phyloP scores from a whole-genome alignment of 2,329 filamentous ascomycete genomes.

The Neurospora sp. region DNA sequence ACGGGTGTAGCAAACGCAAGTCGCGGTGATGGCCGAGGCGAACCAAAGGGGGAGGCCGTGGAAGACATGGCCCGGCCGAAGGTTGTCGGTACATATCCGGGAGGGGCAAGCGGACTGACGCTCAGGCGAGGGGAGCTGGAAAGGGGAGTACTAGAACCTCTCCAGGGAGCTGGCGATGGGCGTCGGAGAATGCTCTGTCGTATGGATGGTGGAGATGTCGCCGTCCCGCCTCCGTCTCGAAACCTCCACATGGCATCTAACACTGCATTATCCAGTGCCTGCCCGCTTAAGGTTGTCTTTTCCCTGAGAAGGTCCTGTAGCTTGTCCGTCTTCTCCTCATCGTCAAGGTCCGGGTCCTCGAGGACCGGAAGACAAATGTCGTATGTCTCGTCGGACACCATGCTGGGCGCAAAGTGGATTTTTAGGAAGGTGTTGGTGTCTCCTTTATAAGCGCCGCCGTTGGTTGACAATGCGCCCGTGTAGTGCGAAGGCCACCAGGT shows the following conservation, averaged over 20 bases:
- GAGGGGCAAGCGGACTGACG: slow-evolving; percentile 73
- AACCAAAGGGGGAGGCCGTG: slow-evolving; percentile 82
- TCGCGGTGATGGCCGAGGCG: slow-evolving; percentile 83
- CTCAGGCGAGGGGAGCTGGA: slow-evolving; percentile 73
- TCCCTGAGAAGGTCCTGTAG: slow-evolving; percentile 77
- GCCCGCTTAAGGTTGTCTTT: slow-evolving; percentile 64
- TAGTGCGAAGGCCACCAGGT: background rate
- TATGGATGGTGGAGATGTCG: slow-evolving; percentile 71
- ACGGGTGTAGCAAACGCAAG: slow-evolving; percentile 80
- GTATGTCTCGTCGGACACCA: slow-evolving; percentile 90
- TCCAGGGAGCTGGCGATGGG: slow-evolving; percentile 89
- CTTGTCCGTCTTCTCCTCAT: slow-evolving; percentile 91
- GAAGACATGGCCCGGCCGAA: slow-evolving; percentile 70
- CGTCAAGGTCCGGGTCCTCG: slow-evolving; percentile 70
- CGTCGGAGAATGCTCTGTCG: slow-evolving; percentile 84
- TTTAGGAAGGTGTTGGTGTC: background rate
- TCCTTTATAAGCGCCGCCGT: background rate
- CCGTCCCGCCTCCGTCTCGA: slow-evolving; percentile 53
- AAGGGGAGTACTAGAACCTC: slow-evolving; percentile 68
- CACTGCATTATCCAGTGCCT: slow-evolving; percentile 77
- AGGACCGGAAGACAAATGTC: slow-evolving; percentile 84
- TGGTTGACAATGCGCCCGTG: background rate
- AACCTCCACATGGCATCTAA: slow-evolving; percentile 85
- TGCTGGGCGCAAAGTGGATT: slow-evolving; percentile 29
- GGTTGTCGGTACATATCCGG: slow-evolving; percentile 69